A percentile compares a stretch with the other conserved stretches of the same genome.
These are phyloP conservation scores for Eucommia ulmoides DNA, from an alignment of 257 asterid species.

Conservation along the genomic window DNA sequence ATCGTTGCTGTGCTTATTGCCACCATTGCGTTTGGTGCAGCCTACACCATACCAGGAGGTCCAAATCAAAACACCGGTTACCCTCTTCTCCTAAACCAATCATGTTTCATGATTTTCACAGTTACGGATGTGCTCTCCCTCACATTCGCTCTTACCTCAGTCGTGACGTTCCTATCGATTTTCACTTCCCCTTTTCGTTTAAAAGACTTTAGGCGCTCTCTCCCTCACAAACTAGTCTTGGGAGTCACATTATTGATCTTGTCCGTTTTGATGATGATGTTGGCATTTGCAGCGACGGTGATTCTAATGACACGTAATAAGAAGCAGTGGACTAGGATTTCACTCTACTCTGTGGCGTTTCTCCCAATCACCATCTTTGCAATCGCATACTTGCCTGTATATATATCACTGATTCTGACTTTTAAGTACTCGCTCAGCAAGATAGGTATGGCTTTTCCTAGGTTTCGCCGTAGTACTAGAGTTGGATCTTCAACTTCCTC, in stretches of 20 bases:
- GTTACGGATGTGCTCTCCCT: conserved; percentile 12
- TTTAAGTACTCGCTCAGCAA: not conserved
- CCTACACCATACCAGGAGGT: conserved; percentile 13
- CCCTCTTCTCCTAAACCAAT: conserved; percentile 5
- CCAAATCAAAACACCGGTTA: conserved; percentile 9
- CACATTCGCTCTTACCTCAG: conserved; percentile 12
- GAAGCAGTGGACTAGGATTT: conserved; percentile 8
- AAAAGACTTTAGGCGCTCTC: conserved; percentile 7
- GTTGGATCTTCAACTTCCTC: not conserved
- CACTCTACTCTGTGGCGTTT: conserved; percentile 6
- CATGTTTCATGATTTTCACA: conserved; percentile 5
- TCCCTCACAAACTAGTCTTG: conserved; percentile 4
- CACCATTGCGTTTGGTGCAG: conserved; percentile 17
- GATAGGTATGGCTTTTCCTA: not conserved
- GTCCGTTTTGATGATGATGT: conserved; percentile 13
- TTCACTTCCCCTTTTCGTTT: conserved; percentile 9
- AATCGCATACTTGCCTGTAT: conserved; percentile 4
- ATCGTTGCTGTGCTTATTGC: conserved; percentile 14
- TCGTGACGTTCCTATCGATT: conserved; percentile 8
- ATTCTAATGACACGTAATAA: conserved; percentile 5
- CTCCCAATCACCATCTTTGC: conserved; percentile 6
- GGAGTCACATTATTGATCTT: conserved; percentile 9
- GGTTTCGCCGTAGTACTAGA: not conserved
- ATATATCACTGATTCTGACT: not conserved
- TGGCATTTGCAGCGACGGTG: conserved; percentile 12